Evolutionary conservation across 805 yeast genomes (phyloP).

Genomic region (Groenewaldozyma tartarivorans): DNA sequence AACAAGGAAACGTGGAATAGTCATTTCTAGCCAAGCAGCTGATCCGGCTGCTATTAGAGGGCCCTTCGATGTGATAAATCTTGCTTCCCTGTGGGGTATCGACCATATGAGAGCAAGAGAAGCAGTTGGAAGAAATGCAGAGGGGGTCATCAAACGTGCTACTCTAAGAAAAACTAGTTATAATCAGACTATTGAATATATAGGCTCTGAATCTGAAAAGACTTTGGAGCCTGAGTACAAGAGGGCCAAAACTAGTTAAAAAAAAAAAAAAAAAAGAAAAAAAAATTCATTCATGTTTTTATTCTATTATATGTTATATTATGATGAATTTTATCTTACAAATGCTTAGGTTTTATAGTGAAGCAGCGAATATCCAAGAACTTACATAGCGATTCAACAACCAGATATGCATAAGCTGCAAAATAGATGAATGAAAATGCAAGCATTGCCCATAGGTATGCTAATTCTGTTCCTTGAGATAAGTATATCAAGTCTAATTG

Average conservation of each 20-base stretch:
- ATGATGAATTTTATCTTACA: background rate
- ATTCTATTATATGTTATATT: background rate
- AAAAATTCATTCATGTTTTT: background rate
- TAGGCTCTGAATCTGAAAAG: background rate
- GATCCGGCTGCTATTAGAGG: slow-evolving; percentile 47
- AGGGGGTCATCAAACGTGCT: slow-evolving; percentile 61
- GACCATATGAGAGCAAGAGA: slow-evolving; percentile 50
- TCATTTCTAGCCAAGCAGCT: slow-evolving; percentile 68
- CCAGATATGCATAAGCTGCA: slow-evolving; percentile 60
- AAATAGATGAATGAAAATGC: slow-evolving; percentile 61
- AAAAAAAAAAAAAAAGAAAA: slow-evolving; percentile 1
- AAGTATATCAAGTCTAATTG: slow-evolving; percentile 34
- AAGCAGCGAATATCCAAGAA: slow-evolving; percentile 81
- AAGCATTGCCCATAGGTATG: slow-evolving; percentile 43
- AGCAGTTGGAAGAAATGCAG: slow-evolving; percentile 51
- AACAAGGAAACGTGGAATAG: slow-evolving; percentile 68
- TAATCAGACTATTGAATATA: slow-evolving; percentile 48
- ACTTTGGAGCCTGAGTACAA: background rate
- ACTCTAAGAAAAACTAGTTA: slow-evolving; percentile 62
- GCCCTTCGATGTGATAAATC: slow-evolving; percentile 55
- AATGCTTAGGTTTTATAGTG: slow-evolving; percentile 10
- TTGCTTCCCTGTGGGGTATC: slow-evolving; percentile 63
- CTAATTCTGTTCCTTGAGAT: slow-evolving; percentile 23
- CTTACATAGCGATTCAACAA: slow-evolving; percentile 68
- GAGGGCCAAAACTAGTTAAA: background rate